Base-by-base conservation (phyloP, 257 asterid genomes). In the Jaltomata sinuosa region DNA sequence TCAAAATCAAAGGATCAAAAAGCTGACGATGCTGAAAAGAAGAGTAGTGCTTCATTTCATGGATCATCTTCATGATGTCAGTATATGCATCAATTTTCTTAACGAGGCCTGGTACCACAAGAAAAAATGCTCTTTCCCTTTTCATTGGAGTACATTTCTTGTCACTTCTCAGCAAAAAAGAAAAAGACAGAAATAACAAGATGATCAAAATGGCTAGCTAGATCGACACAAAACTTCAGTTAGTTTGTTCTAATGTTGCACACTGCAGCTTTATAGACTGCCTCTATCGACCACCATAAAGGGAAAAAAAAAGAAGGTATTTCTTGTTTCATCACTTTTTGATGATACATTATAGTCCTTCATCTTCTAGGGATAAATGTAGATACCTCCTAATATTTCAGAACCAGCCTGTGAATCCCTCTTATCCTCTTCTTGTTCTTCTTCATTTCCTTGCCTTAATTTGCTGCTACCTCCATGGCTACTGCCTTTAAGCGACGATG, bases 361-460 rank as follows among this genome's bases (percentile, higher is more conserved):
- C 42, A 47, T 77, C 62, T 27, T 12, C 50, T 61, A 81, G 42
- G 40, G 84, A 52, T 31, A 82, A 38, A 50, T 19, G 67, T 83
- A 83, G 14, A 42, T 4, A 6, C 85, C 85, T 67, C 85, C 85
- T 19, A 68, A 38, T 11, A 83, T 57, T 67, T 83, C 85, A 65
- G 85, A 83, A 32, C 80, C 54, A 68, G 45, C 50, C 11, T 47
- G 80, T 19, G 85, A 67, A 67, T 50, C 54, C 67, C 85, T 67
- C 2, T 57, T 65, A 4, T 31, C 21, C 45, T 83, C 81, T n/a
- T 50, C 68, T 21, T 25, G 9, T 18, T 83, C 11, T 31, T 68
- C 67, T 18, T 74, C 83, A 10, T 74, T 79, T 84, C 3, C 86
- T 55, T 68, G 50, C 68, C 64, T 49, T 38, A 38, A 38, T 42